Evolutionary conservation across 2,329 filamentous ascomycete genomes (phyloP), one percentile per base, ranked within the genome.

Genomic region (Chrysosphaeria jannelii): DNA sequence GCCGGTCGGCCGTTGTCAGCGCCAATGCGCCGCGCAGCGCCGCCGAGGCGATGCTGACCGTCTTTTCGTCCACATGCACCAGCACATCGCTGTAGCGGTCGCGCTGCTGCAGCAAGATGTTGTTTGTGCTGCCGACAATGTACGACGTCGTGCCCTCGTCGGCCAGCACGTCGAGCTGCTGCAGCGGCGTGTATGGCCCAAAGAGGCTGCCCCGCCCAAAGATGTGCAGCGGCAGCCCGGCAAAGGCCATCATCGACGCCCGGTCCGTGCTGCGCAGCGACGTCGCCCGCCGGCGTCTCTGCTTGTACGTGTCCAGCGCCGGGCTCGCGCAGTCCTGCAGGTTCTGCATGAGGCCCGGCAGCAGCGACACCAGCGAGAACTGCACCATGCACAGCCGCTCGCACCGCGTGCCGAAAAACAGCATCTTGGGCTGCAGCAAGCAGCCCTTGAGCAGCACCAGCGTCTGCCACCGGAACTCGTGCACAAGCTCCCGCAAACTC

Each of bases 341-440:
- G 36, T 71, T 76, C 36, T 75, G 65, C 37, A 93, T 66, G 27
- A 97, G 60, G 28, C 79, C 78, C 22, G 85, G 85, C 48, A 97
- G 88, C 37, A 97, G 53, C 25, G 81, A 91, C 34, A 97, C 69
- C 21, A 97, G 58, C 20, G 81, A 85, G 48, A 93, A 97, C 43
- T 97, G 85, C 46, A 90, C 79, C 72, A 93, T 89, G 57, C 85
- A 97, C 34, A 97, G 50, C 32, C 72, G 61, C 44, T 97, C 85
- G 44, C 85, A 93, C 35, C 78, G 66, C n/a, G 81, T 78, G 30
- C 85, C 79, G 37, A 93, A 97, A 49, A 97, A 93, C 25, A 97
- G 65, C 71, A 93, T 93, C 79, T 93, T 97, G 25, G 78, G 81
- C 42, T 97, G 81, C 30, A 97, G 51, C 30, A 97, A 50, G 41